Percentiles rank a stretch among this genome's conserved stretches.
Conservation (phyloP, 75 land plant species). For the Cunninghamia lanceolata region DNA sequence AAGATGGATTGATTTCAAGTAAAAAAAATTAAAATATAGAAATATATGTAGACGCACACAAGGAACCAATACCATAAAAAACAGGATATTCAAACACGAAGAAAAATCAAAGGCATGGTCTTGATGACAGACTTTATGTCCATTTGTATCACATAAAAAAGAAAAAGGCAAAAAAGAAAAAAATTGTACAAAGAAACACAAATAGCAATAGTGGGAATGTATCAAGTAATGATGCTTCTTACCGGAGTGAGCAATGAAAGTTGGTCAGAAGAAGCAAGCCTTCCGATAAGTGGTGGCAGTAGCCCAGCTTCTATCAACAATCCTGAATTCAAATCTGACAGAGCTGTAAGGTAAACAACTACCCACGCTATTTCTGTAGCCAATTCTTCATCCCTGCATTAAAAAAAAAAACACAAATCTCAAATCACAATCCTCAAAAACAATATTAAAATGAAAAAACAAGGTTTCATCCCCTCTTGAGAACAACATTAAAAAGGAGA, state of each 20-base stretch:
- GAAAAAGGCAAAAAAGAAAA: not conserved
- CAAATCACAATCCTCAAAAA: not conserved
- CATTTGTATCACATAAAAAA: not conserved
- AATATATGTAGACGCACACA: not conserved
- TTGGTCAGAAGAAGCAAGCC: slow-evolving; percentile 62
- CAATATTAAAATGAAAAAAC: not conserved
- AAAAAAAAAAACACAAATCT: not conserved
- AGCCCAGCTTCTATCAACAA: slow-evolving; percentile 64
- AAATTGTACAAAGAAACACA: not conserved
- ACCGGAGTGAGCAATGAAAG: slow-evolving; percentile 88
- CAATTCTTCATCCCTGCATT: slow-evolving; percentile 81
- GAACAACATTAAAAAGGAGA: not conserved
- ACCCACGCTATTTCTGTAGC: slow-evolving; percentile 98
- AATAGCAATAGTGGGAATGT: not conserved
- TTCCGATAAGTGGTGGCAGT: slow-evolving; percentile 60
- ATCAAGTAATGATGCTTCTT: slow-evolving; percentile 5
- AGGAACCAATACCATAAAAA: not conserved
- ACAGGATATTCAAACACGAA: not conserved
- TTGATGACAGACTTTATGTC: not conserved
- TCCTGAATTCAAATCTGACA: slow-evolving; percentile 61
- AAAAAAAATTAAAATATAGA: not conserved
- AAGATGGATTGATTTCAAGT: not conserved
- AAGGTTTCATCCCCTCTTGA: not conserved
- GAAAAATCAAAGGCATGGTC: not conserved
- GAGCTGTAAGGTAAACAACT: slow-evolving; percentile 87